Percentiles rank a stretch among this genome's conserved stretches.
Evolutionary conservation across 1,284 basidiomycete genomes (phyloP).

Genomic region (Malassezia arunalokei): DNA sequence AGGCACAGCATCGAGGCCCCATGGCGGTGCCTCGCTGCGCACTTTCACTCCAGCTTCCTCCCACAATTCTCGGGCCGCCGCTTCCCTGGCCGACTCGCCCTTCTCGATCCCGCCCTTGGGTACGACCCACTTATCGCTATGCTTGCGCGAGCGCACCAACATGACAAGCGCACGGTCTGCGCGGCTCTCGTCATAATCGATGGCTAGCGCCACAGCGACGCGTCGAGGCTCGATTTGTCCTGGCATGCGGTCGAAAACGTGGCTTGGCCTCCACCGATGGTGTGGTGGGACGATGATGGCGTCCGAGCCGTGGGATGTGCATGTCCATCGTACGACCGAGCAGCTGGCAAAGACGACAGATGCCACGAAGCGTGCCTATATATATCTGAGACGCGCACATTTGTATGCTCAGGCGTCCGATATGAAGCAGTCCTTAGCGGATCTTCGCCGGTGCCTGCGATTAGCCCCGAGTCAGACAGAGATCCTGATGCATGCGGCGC

Average conservation of each 20-base stretch:
- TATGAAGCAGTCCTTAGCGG: neutral
- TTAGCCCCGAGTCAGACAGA: neutral
- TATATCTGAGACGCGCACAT: neutral
- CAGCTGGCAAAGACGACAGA: neutral
- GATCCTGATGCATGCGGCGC: neutral
- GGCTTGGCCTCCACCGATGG: too few relatives aligned
- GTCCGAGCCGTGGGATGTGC: too few relatives aligned
- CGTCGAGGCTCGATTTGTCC: neutral
- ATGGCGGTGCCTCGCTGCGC: neutral
- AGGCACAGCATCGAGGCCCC: neutral
- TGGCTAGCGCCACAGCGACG: slow-evolving; percentile 11
- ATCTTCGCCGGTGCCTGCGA: slow-evolving; percentile 8
- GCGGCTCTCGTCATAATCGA: neutral
- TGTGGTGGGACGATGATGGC: too few relatives aligned
- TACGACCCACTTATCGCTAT: slow-evolving; percentile 25
- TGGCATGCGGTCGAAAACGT: too few relatives aligned
- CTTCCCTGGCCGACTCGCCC: slow-evolving; percentile 24
- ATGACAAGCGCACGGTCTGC: slow-evolving; percentile 13
- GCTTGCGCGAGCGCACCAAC: slow-evolving; percentile 38
- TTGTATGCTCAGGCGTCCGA: neutral
- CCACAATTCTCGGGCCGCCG: slow-evolving; percentile 34
- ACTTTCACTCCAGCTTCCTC: slow-evolving; percentile 25
- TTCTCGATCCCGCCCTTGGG: slow-evolving; percentile 41
- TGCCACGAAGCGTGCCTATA: neutral
- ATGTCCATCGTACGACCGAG: neutral